phyloP scores from a whole-genome alignment of 2,329 filamentous ascomycete species.

The Pseudocercospora fuligena region DNA sequence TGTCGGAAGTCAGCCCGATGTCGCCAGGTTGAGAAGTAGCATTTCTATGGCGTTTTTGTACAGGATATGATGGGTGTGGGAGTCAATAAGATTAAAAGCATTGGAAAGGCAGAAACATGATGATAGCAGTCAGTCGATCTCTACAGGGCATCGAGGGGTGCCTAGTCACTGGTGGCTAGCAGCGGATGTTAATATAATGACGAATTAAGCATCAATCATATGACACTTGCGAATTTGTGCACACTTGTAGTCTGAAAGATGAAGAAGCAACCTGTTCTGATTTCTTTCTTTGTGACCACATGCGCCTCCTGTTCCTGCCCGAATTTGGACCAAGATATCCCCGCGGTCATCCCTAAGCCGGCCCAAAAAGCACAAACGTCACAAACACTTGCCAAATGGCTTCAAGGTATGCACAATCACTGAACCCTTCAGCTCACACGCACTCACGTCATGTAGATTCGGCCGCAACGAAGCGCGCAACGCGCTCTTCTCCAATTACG shows the following conservation, averaged over 20 bases:
- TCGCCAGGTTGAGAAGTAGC: neutral
- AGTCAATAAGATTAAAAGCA: neutral
- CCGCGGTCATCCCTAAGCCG: neutral
- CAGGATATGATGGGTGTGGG: constrained; percentile 1
- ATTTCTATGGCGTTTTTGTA: constrained; percentile 8
- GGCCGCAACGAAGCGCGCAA: constrained; percentile 43
- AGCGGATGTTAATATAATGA: constrained; percentile 15
- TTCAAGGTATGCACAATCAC: constrained; percentile 2
- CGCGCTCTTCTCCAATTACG: constrained; percentile 48
- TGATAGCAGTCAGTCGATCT: constrained; percentile 5
- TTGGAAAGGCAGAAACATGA: neutral
- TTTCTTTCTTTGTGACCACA: neutral
- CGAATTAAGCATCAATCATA: constrained; percentile 3
- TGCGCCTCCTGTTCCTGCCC: neutral
- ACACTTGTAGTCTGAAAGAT: neutral
- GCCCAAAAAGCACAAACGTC: neutral
- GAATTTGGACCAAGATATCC: constrained; percentile 2
- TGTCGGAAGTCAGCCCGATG: neutral
- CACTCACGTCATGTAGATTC: constrained; percentile 11
- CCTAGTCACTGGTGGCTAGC: constrained; percentile 7
- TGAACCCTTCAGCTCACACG: neutral
- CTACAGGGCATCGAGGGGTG: neutral
- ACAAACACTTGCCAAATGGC: constrained; percentile 7
- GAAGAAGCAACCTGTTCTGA: neutral
- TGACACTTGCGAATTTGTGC: neutral